Base-by-base conservation (phyloP, 306 rosid species). In the Quercus gilva region DNA sequence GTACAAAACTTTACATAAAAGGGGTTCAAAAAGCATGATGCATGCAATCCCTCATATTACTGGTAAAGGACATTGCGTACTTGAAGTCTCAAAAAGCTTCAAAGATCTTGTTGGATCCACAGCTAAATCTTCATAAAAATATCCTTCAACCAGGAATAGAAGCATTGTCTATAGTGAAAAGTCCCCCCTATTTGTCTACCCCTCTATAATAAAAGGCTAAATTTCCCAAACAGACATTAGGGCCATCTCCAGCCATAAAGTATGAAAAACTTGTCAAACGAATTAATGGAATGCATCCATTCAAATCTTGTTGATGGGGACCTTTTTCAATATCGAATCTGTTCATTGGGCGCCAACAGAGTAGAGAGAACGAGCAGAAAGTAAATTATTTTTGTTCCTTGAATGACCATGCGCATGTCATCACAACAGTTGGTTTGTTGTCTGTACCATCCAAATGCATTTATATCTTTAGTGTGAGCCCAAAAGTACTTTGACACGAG, bases 21-120 rank as follows among this genome's bases (percentile, higher is more conserved):
- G 28, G 19, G 83, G 80, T 29, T 23, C 23, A 51, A 76, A 41
- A 61, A 53, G 75, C 37, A 64, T 83, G 85, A 78, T 74, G 78
- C 57, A 79, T 78, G 59, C 29, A 57, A 67, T 74, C 87, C 71
- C 80, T 82, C 77, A 64, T 80, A 43, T 86, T 87, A 76, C 91
- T 84, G 82, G 74, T 81, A 82, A 81, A 70, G 83, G 91, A 78
- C 85, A 84, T 89, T 86, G 73, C 91, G 88, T 82, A 86, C 86
- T 87, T 51, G 81, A 78, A 65, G 77, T 41, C 78, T 63, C 76
- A 76, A 64, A 87, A 90, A 84, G 91, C 86, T 78, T 80, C 4
- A 37, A 77, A 82, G 91, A 88, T 88, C 87, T 88, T 78, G 23
- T 76, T 76, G 79, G 82, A 84, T 88, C 86, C 77, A 60, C 84